Evolutionary conservation across 73 alveolate genomes (phyloP), one percentile per base, ranked within the genome.

Genomic region (Paramecium primaurelia): DNA sequence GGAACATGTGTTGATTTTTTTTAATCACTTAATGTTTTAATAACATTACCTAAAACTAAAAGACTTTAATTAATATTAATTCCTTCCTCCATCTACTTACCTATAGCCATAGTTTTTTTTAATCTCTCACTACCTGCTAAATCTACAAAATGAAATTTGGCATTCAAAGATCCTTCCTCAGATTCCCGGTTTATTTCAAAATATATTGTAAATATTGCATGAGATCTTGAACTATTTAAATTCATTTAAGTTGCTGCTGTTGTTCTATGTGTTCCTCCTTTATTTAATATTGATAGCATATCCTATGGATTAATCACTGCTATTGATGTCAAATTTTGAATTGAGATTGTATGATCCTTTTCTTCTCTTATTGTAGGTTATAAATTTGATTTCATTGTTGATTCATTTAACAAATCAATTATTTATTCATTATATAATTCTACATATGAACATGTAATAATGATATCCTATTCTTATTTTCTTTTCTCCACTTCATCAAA

Each of bases 91-190:
- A 96, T 93, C 18, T 96, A 92, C 54, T 92, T 95, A 8, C 97
- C 98, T 26, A 95, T 94, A 14, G 99, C 99, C 44, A 98, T 97
- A 38, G 99, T 96, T 47, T 98, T 95, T 54, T 98, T 97, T 11
- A 95, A 95, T 86, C 99, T 96, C 88, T 98, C 99, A 95, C 99
- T 95, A 44, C 99, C 99, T 1, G 99, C 99, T 93, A 98, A 87
- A 95, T 98, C 99, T 4, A 98, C 99, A 86, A 98, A 97, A 87
- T 97, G 98, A 59, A 98, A 97, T 92, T 98, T 98, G 1, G 99
- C 99, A 38, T 94, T 96, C 94, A 96, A 94, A 87, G 95, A 91
- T 6, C 96, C 99, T 25, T 94, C 97, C 47, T 64, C 84, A 26
- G 95, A 96, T 44, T 95, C 93, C 6, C 51, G 77, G 85, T 94